Percentiles rank a stretch among this genome's conserved stretches.
Conservation (phyloP, 495 filamentous ascomycete genomes). For the Pseudevernia furfuracea region DNA sequence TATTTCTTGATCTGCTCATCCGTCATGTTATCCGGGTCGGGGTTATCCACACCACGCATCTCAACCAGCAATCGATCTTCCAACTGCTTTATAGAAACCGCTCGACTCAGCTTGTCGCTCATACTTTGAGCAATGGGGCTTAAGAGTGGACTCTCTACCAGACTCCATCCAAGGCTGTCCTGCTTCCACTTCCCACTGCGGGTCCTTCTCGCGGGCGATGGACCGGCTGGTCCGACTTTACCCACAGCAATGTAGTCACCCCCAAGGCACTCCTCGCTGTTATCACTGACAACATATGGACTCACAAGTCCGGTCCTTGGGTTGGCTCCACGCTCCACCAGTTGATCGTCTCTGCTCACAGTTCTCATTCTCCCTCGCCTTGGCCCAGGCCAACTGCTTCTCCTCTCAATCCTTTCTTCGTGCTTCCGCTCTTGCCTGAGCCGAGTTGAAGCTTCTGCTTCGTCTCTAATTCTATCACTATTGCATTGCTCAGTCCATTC, state of each 20-base stretch:
- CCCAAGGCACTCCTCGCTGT: constrained; percentile 18
- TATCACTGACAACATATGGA: constrained; percentile 26
- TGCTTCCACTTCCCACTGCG: constrained; percentile 28
- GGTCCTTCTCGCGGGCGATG: constrained; percentile 23
- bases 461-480: not conserved
- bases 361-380: constrained; percentile 13
- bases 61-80: constrained; percentile 42
- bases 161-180: constrained; percentile 19
- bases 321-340: constrained; percentile 26
- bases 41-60: constrained; percentile 41
- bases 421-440: constrained; percentile 1
- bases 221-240: constrained; percentile 2
- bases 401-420: not conserved
- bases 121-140: constrained; percentile 26
- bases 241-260: constrained; percentile 18
- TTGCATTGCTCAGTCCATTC: constrained; percentile 3
- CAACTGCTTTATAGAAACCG: constrained; percentile 35
- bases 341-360: constrained; percentile 24
- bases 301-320: constrained; percentile 30
- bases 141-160: constrained; percentile 29
- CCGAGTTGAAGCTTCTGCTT: not conserved
- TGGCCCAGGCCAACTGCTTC: not conserved
- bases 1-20: constrained; percentile 37
- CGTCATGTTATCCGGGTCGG: constrained; percentile 39
- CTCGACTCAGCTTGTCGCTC: constrained; percentile 27